Evolutionary conservation across 495 filamentous ascomycete species (phyloP).

Genomic region (Penicillium antarcticum): DNA sequence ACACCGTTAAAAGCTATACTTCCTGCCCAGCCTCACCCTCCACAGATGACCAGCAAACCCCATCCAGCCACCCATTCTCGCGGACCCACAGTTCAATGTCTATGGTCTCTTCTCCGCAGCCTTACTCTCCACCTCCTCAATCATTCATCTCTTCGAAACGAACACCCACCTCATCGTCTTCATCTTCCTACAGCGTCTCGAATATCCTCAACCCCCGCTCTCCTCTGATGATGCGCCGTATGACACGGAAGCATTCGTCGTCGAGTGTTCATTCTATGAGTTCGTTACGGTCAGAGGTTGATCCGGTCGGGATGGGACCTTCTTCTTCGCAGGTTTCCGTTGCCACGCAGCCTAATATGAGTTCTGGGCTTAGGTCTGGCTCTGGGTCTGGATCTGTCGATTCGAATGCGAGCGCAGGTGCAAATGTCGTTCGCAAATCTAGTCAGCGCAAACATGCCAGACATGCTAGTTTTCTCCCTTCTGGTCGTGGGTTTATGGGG

Average conservation of each 20-base stretch:
- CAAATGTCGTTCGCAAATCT: slow-evolving; percentile 9
- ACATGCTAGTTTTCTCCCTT: slow-evolving; percentile 17
- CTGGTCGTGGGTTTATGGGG: slow-evolving; percentile 34
- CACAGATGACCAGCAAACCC: slow-evolving; percentile 7
- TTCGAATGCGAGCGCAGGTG: slow-evolving; percentile 1
- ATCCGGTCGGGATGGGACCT: slow-evolving; percentile 24
- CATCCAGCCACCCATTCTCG: slow-evolving; percentile 11
- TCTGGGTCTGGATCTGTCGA: slow-evolving; percentile 7
- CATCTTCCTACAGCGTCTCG: slow-evolving; percentile 25
- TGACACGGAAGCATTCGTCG: slow-evolving; percentile 40
- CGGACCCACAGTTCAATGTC: slow-evolving; percentile 23
- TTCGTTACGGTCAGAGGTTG: slow-evolving; percentile 54
- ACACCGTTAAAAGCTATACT: slow-evolving; percentile 21
- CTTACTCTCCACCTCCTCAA: slow-evolving; percentile 11
- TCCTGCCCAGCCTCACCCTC: slow-evolving; percentile 17
- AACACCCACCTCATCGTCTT: slow-evolving; percentile 15
- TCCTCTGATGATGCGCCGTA: slow-evolving; percentile 24
- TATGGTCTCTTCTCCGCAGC: slow-evolving; percentile 11
- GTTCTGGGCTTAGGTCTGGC: too few species aligned
- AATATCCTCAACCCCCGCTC: slow-evolving; percentile 22
- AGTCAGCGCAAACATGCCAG: slow-evolving; percentile 20
- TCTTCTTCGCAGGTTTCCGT: slow-evolving; percentile 5
- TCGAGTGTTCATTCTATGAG: slow-evolving; percentile 73
- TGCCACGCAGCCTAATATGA: background rate
- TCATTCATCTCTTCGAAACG: slow-evolving; percentile 15